A percentile compares a stretch with the other conserved stretches of the same genome.
Conservation (phyloP, 2,329 filamentous ascomycete genomes). For the Tolypocladium pustulatum region DNA sequence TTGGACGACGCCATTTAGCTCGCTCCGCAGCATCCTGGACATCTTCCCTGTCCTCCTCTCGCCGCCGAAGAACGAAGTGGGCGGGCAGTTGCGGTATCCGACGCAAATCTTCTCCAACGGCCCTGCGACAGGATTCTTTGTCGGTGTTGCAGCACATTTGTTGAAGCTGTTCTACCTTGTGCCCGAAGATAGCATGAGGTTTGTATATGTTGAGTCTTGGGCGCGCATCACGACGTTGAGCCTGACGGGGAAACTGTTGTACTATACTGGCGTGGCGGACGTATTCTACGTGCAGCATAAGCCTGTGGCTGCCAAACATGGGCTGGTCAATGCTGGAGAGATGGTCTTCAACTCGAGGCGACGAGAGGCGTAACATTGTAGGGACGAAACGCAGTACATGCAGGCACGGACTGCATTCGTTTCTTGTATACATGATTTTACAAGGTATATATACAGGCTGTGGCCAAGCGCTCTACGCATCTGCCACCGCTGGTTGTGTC, state of each 20-base stretch:
- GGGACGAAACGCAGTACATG: neutral
- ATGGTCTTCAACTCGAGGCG: conserved; percentile 29
- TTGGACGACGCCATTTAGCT: conserved; percentile 59
- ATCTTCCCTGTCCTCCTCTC: conserved; percentile 46
- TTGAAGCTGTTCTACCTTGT: conserved; percentile 35
- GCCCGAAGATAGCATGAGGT: conserved; percentile 49
- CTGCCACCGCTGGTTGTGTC: neutral
- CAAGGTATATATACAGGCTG: conserved; percentile 7
- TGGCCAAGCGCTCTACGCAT: neutral
- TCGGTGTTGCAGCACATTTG: conserved; percentile 41
- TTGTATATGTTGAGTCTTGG: conserved; percentile 88
- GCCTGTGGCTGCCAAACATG: conserved; percentile 40
- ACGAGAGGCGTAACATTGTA: conserved; percentile 4
- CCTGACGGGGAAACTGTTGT: conserved; percentile 69
- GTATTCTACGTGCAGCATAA: conserved; percentile 77
- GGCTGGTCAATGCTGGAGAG: conserved; percentile 24
- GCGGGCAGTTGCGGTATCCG: conserved; percentile 37
- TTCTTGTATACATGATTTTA: conserved; percentile 10
- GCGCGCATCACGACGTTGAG: conserved; percentile 75
- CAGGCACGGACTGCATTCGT: neutral
- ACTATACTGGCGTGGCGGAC: conserved; percentile 55
- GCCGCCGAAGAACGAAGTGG: conserved; percentile 13
- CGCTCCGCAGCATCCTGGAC: conserved; percentile 52
- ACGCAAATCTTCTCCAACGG: conserved; percentile 79
- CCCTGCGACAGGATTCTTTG: conserved; percentile 75